A percentile compares a stretch with the other conserved stretches of the same genome.
phyloP scores from a whole-genome alignment of 495 filamentous ascomycete genomes.

The Podospora bellae-mahoneyi region DNA sequence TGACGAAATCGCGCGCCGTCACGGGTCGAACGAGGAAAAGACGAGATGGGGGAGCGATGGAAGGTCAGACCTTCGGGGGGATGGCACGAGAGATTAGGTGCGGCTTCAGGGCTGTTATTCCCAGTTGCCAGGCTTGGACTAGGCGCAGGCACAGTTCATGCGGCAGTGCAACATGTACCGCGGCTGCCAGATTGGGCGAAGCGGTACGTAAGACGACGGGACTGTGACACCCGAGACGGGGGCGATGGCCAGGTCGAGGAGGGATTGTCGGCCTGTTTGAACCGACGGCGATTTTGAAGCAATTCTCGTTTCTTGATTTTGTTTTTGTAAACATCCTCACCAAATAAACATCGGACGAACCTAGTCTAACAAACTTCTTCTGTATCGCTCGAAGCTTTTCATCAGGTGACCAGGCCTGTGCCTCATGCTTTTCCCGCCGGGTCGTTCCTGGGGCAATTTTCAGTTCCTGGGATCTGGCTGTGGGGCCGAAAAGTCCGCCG shows the following conservation, averaged over 20 bases:
- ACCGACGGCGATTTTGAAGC: neutral
- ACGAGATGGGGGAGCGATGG: neutral
- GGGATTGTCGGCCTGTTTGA: slow-evolving; percentile 4
- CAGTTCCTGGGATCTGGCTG: neutral
- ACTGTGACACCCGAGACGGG: neutral
- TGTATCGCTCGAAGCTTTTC: neutral
- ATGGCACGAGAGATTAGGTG: slow-evolving; percentile 2
- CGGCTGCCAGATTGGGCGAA: slow-evolving; percentile 12
- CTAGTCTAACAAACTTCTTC: neutral
- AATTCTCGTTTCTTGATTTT: neutral
- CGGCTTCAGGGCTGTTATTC: slow-evolving; percentile 10
- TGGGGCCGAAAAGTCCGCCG: neutral
- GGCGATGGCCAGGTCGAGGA: neutral
- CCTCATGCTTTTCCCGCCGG: neutral
- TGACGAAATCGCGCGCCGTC: neutral
- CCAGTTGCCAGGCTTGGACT: slow-evolving; percentile 14
- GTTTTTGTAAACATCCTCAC: neutral
- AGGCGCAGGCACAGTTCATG: slow-evolving; percentile 6
- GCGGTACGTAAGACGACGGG: neutral
- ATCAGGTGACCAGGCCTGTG: neutral
- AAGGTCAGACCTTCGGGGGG: neutral
- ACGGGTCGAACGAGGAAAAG: neutral
- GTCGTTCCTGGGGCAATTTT: slow-evolving; percentile 5
- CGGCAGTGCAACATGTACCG: slow-evolving; percentile 4
- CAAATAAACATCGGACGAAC: neutral